Base-by-base conservation (phyloP, 2,329 filamentous ascomycete genomes). In the Plectosphaerella cucumerina region DNA sequence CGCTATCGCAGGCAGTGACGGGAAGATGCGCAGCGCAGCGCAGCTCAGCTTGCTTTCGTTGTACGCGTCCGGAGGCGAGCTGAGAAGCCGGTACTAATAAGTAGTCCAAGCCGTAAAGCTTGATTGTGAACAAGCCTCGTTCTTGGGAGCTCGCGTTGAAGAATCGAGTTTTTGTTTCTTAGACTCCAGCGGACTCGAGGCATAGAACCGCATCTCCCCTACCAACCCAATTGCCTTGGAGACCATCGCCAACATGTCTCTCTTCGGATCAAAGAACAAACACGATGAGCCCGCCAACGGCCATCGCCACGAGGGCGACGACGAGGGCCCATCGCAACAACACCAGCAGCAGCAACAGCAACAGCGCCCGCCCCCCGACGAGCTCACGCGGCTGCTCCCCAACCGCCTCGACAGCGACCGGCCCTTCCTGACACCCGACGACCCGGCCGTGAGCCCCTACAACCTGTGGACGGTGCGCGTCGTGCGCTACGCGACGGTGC, bases 381-480 rank as follows among this genome's bases (percentile, higher is more conserved):
- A 84, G 62, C 77, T 79, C 56, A 84, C 80, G 3, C 80, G 87
- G 26, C 76, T 95, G 58, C 78, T 95, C 22, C 85, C 85, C 35
- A 86, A 85, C 60, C 80, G 84, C 51, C 71, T 82, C 42, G 80
- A 87, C 62, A 75, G 75, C 59, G 61, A 56, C 35, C 60, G 64
- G 18, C 50, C 50, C 8, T 53, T 48, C 44, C 65, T 75, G 21
- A 62, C 61, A 9, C 70, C 72, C 20, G 72, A 75, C 49, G 72
- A 75, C 51, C 71, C 72, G 10, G 72, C 71, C n/a, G 72, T 59
- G 52, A 89, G 90, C 3, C 94, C 94, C 0, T 97, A 97, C 72
- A 99, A 99, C 61, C 81, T 97, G 35, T 96, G 91, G 87, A 90
- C 84, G 53, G 88, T 99, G 47, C 86, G 94, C 17, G 81, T 88